These are phyloP conservation scores for Pseudogymnoascus sp. DNA, from an alignment of 2,329 filamentous ascomycete species.

Conservation along the genomic window DNA sequence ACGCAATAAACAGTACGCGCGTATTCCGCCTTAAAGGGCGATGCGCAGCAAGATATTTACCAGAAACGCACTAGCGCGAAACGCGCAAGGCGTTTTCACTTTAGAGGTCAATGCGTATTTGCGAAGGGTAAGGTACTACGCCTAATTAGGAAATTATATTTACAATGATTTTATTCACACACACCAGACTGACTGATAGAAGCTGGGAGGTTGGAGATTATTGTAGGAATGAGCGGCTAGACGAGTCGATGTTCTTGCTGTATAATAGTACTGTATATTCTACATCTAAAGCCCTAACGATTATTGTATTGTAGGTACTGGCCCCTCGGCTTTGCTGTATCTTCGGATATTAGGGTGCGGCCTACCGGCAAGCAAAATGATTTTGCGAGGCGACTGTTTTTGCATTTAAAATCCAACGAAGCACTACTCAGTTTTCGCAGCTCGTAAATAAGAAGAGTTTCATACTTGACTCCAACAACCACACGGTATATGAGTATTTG, in stretches of 20 bases:
- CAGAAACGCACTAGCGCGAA: background rate
- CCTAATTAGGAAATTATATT: background rate
- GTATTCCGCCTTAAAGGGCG: background rate
- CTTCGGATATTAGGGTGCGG: background rate
- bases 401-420: background rate
- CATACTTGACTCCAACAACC: background rate
- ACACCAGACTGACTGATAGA: background rate
- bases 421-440: background rate
- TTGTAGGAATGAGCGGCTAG: background rate
- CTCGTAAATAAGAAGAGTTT: background rate
- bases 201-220: background rate
- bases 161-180: background rate
- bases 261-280: background rate
- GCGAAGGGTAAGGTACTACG: background rate
- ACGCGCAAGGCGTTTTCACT: background rate
- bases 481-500: background rate
- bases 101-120: background rate
- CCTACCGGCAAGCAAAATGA: background rate
- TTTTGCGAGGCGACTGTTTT: background rate
- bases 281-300: background rate
- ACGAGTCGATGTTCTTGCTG: background rate
- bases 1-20: background rate
- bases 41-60: background rate
- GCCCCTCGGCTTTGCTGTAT: background rate
- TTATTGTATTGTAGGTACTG: background rate